Evolutionary conservation across 495 filamentous ascomycete species (phyloP), one percentile per base, ranked within the genome.

Genomic region (Peziza echinospora): DNA sequence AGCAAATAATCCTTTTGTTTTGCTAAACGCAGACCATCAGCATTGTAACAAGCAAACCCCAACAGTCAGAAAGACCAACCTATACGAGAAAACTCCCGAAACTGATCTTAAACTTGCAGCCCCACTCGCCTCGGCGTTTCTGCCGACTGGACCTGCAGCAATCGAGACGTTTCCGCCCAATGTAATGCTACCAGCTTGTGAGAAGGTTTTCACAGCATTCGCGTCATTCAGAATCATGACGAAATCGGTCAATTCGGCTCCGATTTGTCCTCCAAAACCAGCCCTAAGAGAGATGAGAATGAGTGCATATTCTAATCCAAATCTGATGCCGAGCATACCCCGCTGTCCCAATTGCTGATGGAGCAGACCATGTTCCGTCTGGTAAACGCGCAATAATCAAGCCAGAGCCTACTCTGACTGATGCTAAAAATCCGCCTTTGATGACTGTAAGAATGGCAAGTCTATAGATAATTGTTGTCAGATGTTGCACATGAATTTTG

Each of bases 211-310:
- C 34, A 97, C 89, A 21, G 89, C 89, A 34, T 71, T 75, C 34
- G 77, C 71, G 59, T 97, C 89, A 63, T 97, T 97, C 43, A 97
- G 76, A 49, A 96, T 93, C 68, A 97, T 96, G 55, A 97, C 91
- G 60, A 97, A 96, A 60, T 97, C 89, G 37, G 91, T 96, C 49
- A 97, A 66, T 63, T 97, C 89, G 66, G 93, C 87, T 24, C 89
- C 89, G 58, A 97, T 92, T 62, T 97, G 89, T 19, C 89, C 87
- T 54, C 89, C 89, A 52, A 96, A 86, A 22, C 89, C 89, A 47
- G 79, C 91, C 53, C 57, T 60, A 28, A 11, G 41, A 13, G 17
- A 41, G 11, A 4, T 41, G 30, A 50, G 34, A 50, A 34, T 28
- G 43, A 19, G 13, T 37, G 6, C 3, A 37, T 11, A 37, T 37